These are phyloP conservation scores for Naganishia randhawae DNA, from an alignment of 768 basidiomycete species.

Conservation along the genomic window DNA sequence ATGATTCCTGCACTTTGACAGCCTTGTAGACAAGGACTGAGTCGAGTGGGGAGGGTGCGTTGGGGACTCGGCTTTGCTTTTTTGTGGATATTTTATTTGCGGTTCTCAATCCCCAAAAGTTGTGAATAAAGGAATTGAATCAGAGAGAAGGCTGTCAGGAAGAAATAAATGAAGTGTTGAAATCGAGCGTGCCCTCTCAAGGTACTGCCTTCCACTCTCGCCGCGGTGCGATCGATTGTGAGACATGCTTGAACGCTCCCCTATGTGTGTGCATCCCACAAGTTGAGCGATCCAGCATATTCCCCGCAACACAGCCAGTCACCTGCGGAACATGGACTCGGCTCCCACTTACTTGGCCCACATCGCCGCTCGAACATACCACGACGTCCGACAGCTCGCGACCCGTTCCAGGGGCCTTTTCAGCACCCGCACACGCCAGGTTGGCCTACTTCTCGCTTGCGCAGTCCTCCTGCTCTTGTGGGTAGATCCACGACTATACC, in stretches of 20 bases:
- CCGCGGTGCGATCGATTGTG: background rate
- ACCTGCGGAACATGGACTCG: background rate
- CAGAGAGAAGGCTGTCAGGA: background rate
- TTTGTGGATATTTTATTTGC: constrained; percentile 18
- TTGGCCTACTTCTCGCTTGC: background rate
- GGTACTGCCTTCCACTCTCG: no score
- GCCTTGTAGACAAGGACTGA: background rate
- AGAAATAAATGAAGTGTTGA: background rate
- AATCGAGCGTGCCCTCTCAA: no score
- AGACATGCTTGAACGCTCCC: background rate
- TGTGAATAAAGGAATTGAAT: constrained; percentile 5
- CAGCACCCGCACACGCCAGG: constrained; percentile 12
- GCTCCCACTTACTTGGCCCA: background rate
- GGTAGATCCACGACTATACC: constrained; percentile 22
- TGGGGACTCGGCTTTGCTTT: background rate
- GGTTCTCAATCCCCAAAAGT: background rate
- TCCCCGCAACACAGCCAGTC: no score
- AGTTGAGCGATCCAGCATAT: no score
- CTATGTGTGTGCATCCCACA: no score
- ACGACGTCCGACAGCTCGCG: constrained; percentile 33
- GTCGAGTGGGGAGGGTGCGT: no score
- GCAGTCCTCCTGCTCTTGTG: constrained; percentile 22
- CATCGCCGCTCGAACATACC: background rate
- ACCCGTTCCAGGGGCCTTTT: constrained; percentile 11
- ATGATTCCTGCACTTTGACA: background rate